Evolutionary conservation across 2,329 filamentous ascomycete species (phyloP), one percentile per base, ranked within the genome.

Genomic region (Phaeosphaeriaceae sp.): DNA sequence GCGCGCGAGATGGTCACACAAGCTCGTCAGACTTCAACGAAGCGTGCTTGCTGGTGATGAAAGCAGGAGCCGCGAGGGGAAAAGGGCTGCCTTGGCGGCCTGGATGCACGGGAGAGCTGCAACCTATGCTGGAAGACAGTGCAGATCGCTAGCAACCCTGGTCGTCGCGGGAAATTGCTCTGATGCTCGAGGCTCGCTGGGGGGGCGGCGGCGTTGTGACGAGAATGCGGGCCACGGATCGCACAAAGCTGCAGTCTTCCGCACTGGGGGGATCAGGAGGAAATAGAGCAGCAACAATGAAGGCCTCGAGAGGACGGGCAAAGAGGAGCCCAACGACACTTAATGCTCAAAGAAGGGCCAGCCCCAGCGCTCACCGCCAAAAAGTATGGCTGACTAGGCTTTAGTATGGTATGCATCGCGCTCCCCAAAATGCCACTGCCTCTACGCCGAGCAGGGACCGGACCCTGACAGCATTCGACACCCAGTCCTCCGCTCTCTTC

Each of bases 151-250:
- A 24, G 45, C 20, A 47, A 50, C 52, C 53, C 57, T 40, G 56
- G 58, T 56, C 55, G 50, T 45, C 55, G 40, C 59, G 58, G 54
- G 62, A 63, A 51, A 65, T 63, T 61, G 60, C 53, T 61, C 56
- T 56, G 54, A 53, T 54, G 54, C 27, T 31, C 41, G 48, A 51
- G 50, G 44, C 40, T 48, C n/a, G n/a, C n/a, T n/a, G n/a, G n/a
- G n/a, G n/a, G n/a, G n/a, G 48, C 36, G 47, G 46, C 53, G 57
- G 51, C 53, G 25, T 31, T 11, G 25, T 31, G 25, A 31, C 25
- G 25, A 31, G 25, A 31, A 11, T 31, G 25, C 25, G 25, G 25
- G 25, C 25, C 25, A 31, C 25, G 25, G 25, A 11, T 5, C 25
- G 11, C 25, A 31, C 25, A 31, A 31, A 31, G 25, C 25, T 31